Evolutionary conservation across 495 filamentous ascomycete species (phyloP).

Genomic region (Aspergillus mulundensis): DNA sequence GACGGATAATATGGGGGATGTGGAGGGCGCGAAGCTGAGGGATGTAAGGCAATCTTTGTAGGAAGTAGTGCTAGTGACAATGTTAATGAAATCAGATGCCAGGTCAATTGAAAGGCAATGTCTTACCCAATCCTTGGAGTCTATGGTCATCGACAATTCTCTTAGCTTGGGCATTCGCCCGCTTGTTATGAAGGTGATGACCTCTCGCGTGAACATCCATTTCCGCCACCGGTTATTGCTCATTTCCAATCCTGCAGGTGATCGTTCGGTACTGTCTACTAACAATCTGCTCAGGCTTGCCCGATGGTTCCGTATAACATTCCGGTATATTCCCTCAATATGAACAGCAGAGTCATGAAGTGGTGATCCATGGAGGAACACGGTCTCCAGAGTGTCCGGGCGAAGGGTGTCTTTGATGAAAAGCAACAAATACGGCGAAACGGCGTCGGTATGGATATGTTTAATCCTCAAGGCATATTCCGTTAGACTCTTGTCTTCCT

Average conservation of each 20-base stretch:
- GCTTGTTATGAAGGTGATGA: conserved; percentile 74
- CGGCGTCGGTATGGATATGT: conserved; percentile 75
- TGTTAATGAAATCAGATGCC: conserved; percentile 8
- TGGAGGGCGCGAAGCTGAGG: conserved; percentile 74
- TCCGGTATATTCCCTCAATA: conserved; percentile 71
- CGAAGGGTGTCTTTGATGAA: conserved; percentile 84
- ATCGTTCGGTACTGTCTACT: conserved; percentile 64
- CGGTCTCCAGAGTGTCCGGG: conserved; percentile 77
- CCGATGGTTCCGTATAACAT: conserved; percentile 68
- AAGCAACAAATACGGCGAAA: conserved; percentile 70
- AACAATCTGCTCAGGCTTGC: conserved; percentile 72
- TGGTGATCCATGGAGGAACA: conserved; percentile 76
- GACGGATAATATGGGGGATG: conserved; percentile 67
- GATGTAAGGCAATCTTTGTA: conserved; percentile 74
- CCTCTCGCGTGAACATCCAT: conserved; percentile 75
- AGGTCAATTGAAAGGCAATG: not conserved
- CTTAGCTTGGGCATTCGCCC: conserved; percentile 73
- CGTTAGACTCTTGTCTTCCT: conserved; percentile 14
- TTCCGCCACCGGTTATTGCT: conserved; percentile 52
- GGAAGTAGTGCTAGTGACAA: conserved; percentile 69
- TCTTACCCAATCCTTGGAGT: conserved; percentile 84
- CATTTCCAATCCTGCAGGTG: conserved; percentile 29
- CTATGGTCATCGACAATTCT: conserved; percentile 73
- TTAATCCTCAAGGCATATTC: conserved; percentile 74
- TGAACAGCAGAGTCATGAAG: conserved; percentile 55